phyloP scores from a whole-genome alignment of 164 flowering plant genomes.

The Hamamelis virginiana region DNA sequence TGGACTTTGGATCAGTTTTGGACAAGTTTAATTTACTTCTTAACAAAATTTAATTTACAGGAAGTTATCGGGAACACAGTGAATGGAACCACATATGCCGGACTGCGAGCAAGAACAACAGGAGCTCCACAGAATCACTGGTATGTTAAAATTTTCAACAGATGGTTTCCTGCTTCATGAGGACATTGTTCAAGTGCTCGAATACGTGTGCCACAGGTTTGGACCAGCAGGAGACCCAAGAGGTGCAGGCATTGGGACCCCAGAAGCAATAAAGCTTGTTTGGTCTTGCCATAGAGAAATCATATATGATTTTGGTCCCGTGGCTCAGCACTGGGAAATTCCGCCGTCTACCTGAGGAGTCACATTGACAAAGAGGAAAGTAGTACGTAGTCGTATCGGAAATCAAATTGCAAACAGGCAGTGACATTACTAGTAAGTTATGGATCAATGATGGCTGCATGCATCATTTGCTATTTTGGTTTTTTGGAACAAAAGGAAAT shows the following conservation, averaged over 20 bases:
- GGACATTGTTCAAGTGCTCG: not conserved
- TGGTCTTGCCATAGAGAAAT: conserved; percentile 99
- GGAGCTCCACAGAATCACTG: conserved; percentile 99
- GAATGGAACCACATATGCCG: conserved; percentile 97
- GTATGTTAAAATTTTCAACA: conserved; percentile 32
- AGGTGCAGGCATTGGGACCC: conserved; percentile 98
- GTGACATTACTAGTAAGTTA: too few species aligned
- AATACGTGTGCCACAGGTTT: conserved; percentile 54
- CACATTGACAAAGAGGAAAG: too few species aligned
- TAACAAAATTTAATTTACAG: conserved; percentile 34
- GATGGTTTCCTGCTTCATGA: not conserved
- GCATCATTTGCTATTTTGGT: too few species aligned
- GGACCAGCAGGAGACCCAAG: conserved; percentile 99
- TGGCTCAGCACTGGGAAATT: conserved; percentile 61
- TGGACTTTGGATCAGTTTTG: too few species aligned
- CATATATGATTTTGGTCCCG: conserved; percentile 87
- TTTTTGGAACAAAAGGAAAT: too few species aligned
- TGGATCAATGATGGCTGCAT: too few species aligned
- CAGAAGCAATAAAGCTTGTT: conserved; percentile 95
- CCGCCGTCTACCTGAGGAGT: conserved; percentile 67
- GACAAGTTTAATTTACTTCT: not conserved
- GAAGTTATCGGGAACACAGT: conserved; percentile 86
- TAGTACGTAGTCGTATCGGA: too few species aligned
- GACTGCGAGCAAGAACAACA: conserved; percentile 90
- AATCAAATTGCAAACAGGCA: too few species aligned